Percentiles rank a stretch among this genome's conserved stretches.
These are phyloP conservation scores for Typha latifolia DNA, from an alignment of 176 grass and related monocot species.

Conservation along the genomic window DNA sequence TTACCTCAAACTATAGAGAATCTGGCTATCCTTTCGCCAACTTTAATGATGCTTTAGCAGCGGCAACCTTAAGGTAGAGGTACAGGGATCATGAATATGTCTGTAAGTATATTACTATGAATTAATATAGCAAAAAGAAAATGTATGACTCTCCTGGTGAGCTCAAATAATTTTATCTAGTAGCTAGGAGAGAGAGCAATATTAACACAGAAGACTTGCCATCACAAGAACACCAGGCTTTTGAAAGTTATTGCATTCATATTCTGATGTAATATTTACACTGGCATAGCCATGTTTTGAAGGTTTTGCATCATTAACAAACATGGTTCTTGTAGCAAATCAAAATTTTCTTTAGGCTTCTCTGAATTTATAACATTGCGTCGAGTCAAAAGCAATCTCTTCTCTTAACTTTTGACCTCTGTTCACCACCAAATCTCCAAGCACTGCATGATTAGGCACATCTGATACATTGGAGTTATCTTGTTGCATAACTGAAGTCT, in stretches of 20 bases:
- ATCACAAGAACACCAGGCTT: neutral
- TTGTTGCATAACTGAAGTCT: neutral
- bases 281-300: neutral
- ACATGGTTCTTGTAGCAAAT: neutral
- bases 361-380: slow-evolving; percentile 23
- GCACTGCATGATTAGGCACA: slow-evolving; percentile 16
- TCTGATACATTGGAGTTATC: slow-evolving; percentile 5
- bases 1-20: too few species aligned
- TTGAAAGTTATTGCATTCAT: too few species aligned
- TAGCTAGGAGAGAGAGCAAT: too few species aligned
- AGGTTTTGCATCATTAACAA: neutral
- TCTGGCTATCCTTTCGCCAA: too few species aligned
- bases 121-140: too few species aligned
- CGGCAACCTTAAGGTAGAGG: too few species aligned
- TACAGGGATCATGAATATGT: too few species aligned
- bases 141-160: too few species aligned
- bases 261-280: too few species aligned
- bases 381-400: slow-evolving; percentile 58
- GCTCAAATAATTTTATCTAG: too few species aligned
- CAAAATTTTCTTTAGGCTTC: slow-evolving; percentile 28
- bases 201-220: neutral
- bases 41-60: too few species aligned
- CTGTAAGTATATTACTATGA: too few species aligned
- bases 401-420: slow-evolving; percentile 57
- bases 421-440: slow-evolving; percentile 5